Conservation (phyloP, 2,329 filamentous ascomycete genomes). For the Aspergillus awamori region DNA sequence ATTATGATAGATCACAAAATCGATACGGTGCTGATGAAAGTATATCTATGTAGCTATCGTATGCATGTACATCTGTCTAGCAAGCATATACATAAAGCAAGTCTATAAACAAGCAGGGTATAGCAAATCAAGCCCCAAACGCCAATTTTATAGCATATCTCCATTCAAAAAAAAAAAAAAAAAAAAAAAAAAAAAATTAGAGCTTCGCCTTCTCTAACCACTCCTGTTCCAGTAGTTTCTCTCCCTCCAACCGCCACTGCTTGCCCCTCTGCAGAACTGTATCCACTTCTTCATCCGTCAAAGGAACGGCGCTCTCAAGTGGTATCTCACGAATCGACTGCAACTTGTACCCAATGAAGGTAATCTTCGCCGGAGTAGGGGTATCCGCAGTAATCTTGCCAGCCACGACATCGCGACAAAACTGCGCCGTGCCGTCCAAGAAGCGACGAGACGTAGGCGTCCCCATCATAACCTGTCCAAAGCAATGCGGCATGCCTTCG, state of each 20-base stretch:
- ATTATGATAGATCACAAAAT: too few relatives aligned
- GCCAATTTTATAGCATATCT: neutral
- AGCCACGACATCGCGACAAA: conserved; percentile 46
- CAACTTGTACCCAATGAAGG: conserved; percentile 36
- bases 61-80: too few relatives aligned
- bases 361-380: conserved; percentile 30
- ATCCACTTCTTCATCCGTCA: conserved; percentile 43
- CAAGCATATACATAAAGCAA: too few relatives aligned
- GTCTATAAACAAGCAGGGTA: neutral
- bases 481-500: conserved; percentile 52
- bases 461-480: conserved; percentile 60
- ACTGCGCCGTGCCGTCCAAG: conserved; percentile 59
- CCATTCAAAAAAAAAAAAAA: neutral
- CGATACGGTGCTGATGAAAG: too few relatives aligned
- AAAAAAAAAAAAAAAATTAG: neutral
- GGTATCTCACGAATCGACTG: conserved; percentile 32
- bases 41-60: too few relatives aligned
- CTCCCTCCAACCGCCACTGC: conserved; percentile 39
- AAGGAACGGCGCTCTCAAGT: conserved; percentile 35
- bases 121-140: neutral
- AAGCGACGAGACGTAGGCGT: conserved; percentile 55
- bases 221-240: conserved; percentile 36
- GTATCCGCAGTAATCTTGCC: conserved; percentile 25
- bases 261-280: conserved; percentile 30
- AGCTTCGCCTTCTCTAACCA: conserved; percentile 35